Conservation (phyloP, 441 rosid species). For the Erodium moschatum region DNA sequence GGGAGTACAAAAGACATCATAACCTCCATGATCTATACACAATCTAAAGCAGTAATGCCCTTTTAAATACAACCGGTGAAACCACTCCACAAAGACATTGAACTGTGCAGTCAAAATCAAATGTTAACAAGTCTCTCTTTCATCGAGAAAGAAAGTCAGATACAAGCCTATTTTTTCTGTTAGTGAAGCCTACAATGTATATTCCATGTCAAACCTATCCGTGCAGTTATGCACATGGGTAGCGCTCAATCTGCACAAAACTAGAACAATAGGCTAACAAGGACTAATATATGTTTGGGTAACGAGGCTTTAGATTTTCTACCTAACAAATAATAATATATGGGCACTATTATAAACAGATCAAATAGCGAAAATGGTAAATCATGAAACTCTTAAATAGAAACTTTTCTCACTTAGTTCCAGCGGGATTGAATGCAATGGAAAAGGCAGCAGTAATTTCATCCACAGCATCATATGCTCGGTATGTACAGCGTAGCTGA, state of each 20-base stretch:
- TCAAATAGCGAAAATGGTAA: not conserved
- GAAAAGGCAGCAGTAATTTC: constrained; percentile 93
- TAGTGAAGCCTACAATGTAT: not conserved
- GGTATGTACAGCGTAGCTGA: constrained; percentile 93
- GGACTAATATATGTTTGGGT: not conserved
- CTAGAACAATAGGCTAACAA: not conserved
- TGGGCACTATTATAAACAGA: not conserved
- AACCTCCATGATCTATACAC: not conserved
- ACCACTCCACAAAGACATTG: not conserved
- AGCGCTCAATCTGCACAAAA: not conserved
- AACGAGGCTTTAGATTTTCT: too few species aligned
- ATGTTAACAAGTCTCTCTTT: not conserved
- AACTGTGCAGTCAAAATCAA: not conserved
- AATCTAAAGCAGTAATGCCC: not conserved
- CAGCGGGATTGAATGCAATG: constrained; percentile 70
- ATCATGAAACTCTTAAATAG: not conserved
- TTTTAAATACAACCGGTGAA: not conserved
- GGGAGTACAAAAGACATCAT: not conserved
- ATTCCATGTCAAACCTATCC: not conserved
- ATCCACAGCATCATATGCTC: constrained; percentile 90
- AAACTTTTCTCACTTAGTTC: constrained; percentile 58
- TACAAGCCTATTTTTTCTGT: not conserved
- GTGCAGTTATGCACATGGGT: not conserved
- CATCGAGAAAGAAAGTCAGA: not conserved
- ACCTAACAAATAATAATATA: not conserved